Conservation (phyloP, 306 rosid species). For the Vigna angularis region DNA sequence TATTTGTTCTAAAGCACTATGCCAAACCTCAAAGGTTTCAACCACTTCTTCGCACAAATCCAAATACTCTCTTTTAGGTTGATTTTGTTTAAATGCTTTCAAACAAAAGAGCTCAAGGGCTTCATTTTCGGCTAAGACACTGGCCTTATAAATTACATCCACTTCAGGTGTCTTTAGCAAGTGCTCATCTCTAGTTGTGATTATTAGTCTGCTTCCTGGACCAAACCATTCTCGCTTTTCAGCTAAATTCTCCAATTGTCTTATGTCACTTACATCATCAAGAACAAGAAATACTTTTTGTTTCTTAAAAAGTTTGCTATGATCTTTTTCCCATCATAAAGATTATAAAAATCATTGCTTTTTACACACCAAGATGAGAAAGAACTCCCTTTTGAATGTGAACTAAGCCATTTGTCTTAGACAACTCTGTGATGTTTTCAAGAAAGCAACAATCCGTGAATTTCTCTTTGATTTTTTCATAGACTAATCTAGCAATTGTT, state of each 20-base stretch:
- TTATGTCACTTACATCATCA: slow-evolving; percentile 50
- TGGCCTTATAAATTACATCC: not conserved
- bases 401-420: slow-evolving; percentile 29
- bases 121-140: slow-evolving; percentile 9
- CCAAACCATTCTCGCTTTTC: slow-evolving; percentile 51
- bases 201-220: slow-evolving; percentile 50
- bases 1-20: slow-evolving; percentile 39
- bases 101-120: slow-evolving; percentile 43
- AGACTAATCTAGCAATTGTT: slow-evolving; percentile 45
- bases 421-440: slow-evolving; percentile 40
- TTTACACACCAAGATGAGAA: slow-evolving; percentile 21
- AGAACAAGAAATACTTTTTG: slow-evolving; percentile 45
- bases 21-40: slow-evolving; percentile 38
- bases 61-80: slow-evolving; percentile 38
- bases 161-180: slow-evolving; percentile 40
- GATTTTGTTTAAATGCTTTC: slow-evolving; percentile 45
- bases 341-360: not conserved
- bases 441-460: slow-evolving; percentile 45
- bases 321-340: slow-evolving; percentile 39
- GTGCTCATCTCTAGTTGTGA: slow-evolving; percentile 48
- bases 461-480: slow-evolving; percentile 29
- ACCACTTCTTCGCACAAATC: slow-evolving; percentile 39
- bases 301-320: slow-evolving; percentile 25
- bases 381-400: slow-evolving; percentile 44
- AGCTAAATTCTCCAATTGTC: slow-evolving; percentile 44